Conservation (phyloP, 192 early-diverging fungal species). For the Coemansia sp. region DNA sequence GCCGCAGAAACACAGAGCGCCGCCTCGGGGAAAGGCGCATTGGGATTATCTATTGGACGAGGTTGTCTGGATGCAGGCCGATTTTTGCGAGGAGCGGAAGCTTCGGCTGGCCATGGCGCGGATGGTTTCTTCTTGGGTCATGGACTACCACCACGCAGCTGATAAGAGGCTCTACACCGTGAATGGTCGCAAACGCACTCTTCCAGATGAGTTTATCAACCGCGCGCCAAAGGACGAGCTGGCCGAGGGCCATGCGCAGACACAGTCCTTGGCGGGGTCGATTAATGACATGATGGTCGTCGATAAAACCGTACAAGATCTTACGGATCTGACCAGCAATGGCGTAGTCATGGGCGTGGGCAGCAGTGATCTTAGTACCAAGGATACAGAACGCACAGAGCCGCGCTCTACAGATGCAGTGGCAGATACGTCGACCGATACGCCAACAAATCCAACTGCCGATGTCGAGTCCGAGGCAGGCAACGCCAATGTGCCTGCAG, state of each 20-base stretch:
- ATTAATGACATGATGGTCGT: too few relatives aligned
- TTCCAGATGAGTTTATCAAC: conserved; percentile 20
- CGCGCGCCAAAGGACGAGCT: neutral
- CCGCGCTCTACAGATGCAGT: too few relatives aligned
- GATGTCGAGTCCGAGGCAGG: too few relatives aligned
- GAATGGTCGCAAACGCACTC: conserved; percentile 12
- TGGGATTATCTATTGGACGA: conserved; percentile 57
- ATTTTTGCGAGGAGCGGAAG: conserved; percentile 54
- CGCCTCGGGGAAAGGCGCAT: conserved; percentile 53
- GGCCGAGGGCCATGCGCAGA: neutral
- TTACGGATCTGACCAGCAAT: too few relatives aligned
- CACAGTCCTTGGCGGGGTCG: too few relatives aligned
- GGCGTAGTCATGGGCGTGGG: too few relatives aligned
- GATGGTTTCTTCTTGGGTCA: conserved; percentile 44
- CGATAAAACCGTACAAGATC: neutral
- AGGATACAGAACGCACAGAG: too few relatives aligned
- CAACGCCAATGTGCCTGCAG: too few relatives aligned
- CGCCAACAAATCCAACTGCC: too few relatives aligned
- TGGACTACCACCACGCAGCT: conserved; percentile 50
- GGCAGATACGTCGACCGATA: too few relatives aligned
- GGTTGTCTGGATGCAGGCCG: conserved; percentile 52
- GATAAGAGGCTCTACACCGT: conserved; percentile 50
- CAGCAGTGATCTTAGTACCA: too few relatives aligned
- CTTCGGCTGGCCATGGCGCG: conserved; percentile 45
- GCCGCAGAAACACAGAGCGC: conserved; percentile 45